Percentiles rank a stretch among this genome's conserved stretches.
Evolutionary conservation across 2,329 filamentous ascomycete species (phyloP).

Genomic region (Lachnellula subtilissima): DNA sequence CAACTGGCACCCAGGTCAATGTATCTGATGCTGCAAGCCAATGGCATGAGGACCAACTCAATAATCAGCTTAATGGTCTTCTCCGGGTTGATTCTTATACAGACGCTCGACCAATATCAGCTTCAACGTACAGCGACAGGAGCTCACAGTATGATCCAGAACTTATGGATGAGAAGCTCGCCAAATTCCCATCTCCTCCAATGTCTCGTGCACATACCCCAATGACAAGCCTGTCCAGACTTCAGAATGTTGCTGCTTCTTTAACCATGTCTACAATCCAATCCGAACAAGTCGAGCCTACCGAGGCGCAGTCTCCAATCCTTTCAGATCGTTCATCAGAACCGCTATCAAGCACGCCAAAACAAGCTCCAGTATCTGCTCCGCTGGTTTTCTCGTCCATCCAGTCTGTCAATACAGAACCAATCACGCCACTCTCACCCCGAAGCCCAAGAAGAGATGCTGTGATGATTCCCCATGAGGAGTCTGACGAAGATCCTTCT

Average conservation of each 20-base stretch:
- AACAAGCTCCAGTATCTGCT: slow-evolving; percentile 30
- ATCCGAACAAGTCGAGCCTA: slow-evolving; percentile 34
- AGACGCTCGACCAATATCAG: slow-evolving; percentile 41
- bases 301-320: slow-evolving; percentile 10
- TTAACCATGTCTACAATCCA: slow-evolving; percentile 32
- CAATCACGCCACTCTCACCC: slow-evolving; percentile 32
- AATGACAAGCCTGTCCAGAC: slow-evolving; percentile 15
- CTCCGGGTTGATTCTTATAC: slow-evolving; percentile 13
- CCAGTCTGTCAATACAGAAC: slow-evolving; percentile 27
- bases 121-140: slow-evolving; percentile 47
- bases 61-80: slow-evolving; percentile 11
- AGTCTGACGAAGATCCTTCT: slow-evolving; percentile 26
- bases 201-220: slow-evolving; percentile 33
- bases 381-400: slow-evolving; percentile 29
- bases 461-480: slow-evolving; percentile 51
- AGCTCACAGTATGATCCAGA: slow-evolving; percentile 47
- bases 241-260: slow-evolving; percentile 12
- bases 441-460: slow-evolving; percentile 51
- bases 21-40: slow-evolving; percentile 29
- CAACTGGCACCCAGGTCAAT: slow-evolving; percentile 16
- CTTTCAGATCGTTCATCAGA: neutral
- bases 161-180: slow-evolving; percentile 45
- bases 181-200: slow-evolving; percentile 51
- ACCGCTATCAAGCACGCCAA: slow-evolving; percentile 2
- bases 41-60: slow-evolving; percentile 26